Base-by-base conservation (phyloP, 1,284 basidiomycete genomes). In the Cerioporus squamosus region DNA sequence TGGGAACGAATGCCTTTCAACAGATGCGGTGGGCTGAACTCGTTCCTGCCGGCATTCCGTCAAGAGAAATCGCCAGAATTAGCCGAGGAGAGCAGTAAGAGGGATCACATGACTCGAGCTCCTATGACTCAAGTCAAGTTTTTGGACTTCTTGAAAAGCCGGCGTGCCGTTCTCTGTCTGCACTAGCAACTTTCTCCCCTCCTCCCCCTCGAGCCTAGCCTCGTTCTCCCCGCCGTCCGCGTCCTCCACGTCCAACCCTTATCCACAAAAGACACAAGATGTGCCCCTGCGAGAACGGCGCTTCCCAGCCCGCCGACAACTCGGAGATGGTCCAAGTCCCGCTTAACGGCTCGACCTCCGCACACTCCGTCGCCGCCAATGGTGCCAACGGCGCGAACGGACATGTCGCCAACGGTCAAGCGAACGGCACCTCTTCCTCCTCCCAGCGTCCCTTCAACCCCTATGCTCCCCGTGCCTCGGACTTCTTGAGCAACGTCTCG, bases 401-500 rank as follows among this genome's bases (percentile, higher is more conserved):
- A n/a, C 74, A 73, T 61, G 75, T 72, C 55, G 66, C 76, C 55
- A 84, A 84, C 66, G 80, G 79, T 51, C 51, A 56, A 17, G 51
- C 53, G 5, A 60, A 50, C 20, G 55, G 52, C 67, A 63, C 68
- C 45, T 77, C 52, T 47, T 68, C 72, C 45, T 71, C 72, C 53
- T 60, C 69, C 51, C 75, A 77, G 60, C 81, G 83, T 61, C 76
- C 79, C 51, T 77, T 78, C 64, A 95, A 94, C 73, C 90, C 93
- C 44, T 97, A 96, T 74, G 93, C 90, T 43, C 88, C 93, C 23
- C 85, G 93, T n/a, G 91, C 91, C 18, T 86, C 91, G 20, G 95
- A 97, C 75, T 96, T 96, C 75, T 76, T 97, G 65, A 95, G 90
- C 76, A 96, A 97, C 74, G 82, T 95, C 65, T 90, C 86, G 55